phyloP scores from a whole-genome alignment of 129 eudicot species.

The Tagetes erecta region DNA sequence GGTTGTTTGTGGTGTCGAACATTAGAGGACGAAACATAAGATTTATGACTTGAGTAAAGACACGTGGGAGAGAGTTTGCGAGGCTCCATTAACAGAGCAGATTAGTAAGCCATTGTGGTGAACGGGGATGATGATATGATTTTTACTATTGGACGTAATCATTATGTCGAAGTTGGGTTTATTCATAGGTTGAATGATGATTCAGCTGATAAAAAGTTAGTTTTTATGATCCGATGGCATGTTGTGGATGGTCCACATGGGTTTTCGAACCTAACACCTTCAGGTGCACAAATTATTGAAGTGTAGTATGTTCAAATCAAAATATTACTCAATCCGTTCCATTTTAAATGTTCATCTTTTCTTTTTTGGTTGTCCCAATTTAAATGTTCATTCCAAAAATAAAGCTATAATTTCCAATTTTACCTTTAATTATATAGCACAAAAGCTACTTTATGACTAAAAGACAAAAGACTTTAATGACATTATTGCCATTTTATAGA shows the following conservation, averaged over 20 bases:
- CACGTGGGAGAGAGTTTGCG: conserved; percentile 66
- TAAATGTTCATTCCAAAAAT: no score
- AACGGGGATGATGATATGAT: conserved; percentile 49
- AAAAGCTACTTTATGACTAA: no score
- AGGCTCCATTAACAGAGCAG: conserved; percentile 72
- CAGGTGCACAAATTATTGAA: conserved; percentile 23
- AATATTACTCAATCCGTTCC: no score
- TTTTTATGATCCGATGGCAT: conserved; percentile 65
- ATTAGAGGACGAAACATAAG: conserved; percentile 79
- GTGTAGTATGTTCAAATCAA: not conserved
- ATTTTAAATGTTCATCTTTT: no score
- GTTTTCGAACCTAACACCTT: conserved; percentile 27
- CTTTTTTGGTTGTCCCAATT: no score
- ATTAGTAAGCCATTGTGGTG: conserved; percentile 81
- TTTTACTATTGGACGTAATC: conserved; percentile 63
- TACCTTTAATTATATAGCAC: no score
- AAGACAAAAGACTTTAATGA: no score
- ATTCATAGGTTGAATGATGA: conserved; percentile 15
- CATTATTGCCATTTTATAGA: no score
- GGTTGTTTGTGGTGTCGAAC: conserved; percentile 87
- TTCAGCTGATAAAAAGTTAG: conserved; percentile 18
- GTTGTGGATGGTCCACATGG: conserved; percentile 39
- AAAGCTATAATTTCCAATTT: no score
- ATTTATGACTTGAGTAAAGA: conserved; percentile 62
- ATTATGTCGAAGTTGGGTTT: conserved; percentile 68